phyloP scores from a whole-genome alignment of 2,329 filamentous ascomycete genomes.

The Talaromyces sp. region DNA sequence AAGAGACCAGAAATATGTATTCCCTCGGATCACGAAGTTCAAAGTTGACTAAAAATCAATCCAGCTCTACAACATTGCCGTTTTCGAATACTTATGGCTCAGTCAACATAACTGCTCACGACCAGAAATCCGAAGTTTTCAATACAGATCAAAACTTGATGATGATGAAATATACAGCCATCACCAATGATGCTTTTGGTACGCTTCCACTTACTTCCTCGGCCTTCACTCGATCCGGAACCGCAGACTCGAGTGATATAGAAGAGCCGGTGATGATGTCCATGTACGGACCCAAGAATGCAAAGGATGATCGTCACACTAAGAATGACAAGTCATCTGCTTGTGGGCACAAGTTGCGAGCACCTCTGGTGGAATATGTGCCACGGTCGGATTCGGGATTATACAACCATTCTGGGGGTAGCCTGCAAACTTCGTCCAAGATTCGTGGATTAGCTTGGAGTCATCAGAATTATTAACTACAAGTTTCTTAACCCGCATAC shows the following conservation, averaged over 20 bases:
- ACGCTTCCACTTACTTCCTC: background rate
- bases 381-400: background rate
- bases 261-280: conserved; percentile 8
- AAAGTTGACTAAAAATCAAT: background rate
- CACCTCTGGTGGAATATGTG: background rate
- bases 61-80: background rate
- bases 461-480: background rate
- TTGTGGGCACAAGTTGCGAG: background rate
- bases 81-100: background rate
- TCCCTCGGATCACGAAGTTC: background rate
- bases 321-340: background rate
- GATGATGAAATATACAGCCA: conserved; percentile 1
- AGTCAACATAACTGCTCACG: background rate
- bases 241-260: background rate
- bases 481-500: too few species aligned
- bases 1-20: background rate
- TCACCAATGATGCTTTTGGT: background rate
- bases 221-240: background rate
- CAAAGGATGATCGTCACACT: background rate
- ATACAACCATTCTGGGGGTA: background rate
- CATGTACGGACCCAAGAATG: background rate
- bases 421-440: background rate
- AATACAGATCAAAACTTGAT: background rate
- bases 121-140: background rate
- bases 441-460: background rate